These are phyloP conservation scores for Blastobotrys elegans DNA, from an alignment of 1,139 yeast species.

Conservation along the genomic window DNA sequence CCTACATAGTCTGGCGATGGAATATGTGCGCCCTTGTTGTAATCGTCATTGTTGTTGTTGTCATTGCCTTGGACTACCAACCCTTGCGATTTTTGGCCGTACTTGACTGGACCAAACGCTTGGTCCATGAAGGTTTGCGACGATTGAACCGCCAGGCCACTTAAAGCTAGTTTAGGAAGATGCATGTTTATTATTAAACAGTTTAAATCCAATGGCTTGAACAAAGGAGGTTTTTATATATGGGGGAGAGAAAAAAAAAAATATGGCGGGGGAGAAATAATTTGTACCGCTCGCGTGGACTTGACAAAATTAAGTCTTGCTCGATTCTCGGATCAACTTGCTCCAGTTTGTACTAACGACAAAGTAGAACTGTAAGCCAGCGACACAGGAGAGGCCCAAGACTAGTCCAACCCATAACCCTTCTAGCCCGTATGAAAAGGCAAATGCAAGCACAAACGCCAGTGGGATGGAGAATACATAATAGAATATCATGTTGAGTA, in stretches of 20 bases:
- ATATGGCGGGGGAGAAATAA: no score
- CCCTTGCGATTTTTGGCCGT: not conserved
- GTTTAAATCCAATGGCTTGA: no score
- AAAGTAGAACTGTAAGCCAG: slow-evolving; percentile 7
- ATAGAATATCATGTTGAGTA: slow-evolving; percentile 68
- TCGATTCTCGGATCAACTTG: slow-evolving; percentile 30
- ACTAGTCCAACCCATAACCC: slow-evolving; percentile 88
- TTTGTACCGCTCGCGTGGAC: not conserved
- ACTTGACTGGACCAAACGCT: slow-evolving; percentile 8
- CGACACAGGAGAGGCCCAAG: slow-evolving; percentile 36
- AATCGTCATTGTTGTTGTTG: slow-evolving; percentile 7
- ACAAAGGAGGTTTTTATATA: not conserved
- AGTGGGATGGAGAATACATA: slow-evolving; percentile 69
- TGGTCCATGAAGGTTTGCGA: slow-evolving; percentile 4
- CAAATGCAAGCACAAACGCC: slow-evolving; percentile 60
- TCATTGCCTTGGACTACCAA: not conserved
- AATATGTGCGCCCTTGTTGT: slow-evolving; percentile 8
- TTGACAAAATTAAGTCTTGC: not conserved
- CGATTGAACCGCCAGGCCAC: slow-evolving; percentile 7
- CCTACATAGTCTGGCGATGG: slow-evolving; percentile 14
- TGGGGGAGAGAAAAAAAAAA: no score
- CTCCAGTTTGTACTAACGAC: slow-evolving; percentile 21
- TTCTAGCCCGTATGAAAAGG: slow-evolving; percentile 46
- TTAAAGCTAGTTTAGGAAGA: slow-evolving; percentile 4
- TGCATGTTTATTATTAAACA: no score